Evolutionary conservation across 2,329 filamentous ascomycete species (phyloP).

Genomic region (Xylaria sp.): DNA sequence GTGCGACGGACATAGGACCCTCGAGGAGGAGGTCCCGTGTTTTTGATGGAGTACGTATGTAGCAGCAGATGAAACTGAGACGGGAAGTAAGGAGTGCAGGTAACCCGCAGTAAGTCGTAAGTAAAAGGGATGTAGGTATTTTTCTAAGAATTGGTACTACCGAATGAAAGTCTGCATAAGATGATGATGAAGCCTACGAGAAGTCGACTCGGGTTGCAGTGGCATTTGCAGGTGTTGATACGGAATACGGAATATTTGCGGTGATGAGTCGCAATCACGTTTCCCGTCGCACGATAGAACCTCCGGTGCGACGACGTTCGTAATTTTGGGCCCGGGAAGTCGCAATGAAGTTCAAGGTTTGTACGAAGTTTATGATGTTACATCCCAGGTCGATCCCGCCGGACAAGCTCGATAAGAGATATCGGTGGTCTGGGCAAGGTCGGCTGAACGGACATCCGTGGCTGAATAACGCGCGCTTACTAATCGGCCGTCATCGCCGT

Average conservation of each 20-base stretch:
- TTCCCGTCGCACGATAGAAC: too few relatives aligned
- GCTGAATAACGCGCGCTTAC: not conserved
- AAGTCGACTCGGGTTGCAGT: not conserved
- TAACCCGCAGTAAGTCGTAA: too few relatives aligned
- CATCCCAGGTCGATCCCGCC: not conserved
- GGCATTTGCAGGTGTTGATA: not conserved
- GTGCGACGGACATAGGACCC: constrained; percentile 16
- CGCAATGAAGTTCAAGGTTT: too few relatives aligned
- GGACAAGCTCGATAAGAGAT: not conserved
- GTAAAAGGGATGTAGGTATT: too few relatives aligned
- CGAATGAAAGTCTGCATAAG: not conserved
- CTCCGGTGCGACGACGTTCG: too few relatives aligned
- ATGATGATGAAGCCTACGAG: not conserved
- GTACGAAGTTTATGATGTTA: too few relatives aligned
- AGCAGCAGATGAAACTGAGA: too few relatives aligned
- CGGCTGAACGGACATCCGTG: not conserved
- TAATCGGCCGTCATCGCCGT: not conserved
- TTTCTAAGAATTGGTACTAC: not conserved
- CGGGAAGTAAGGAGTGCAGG: too few relatives aligned
- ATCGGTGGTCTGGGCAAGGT: not conserved
- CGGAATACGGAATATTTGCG: not conserved
- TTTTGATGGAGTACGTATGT: not conserved
- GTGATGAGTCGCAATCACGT: not conserved
- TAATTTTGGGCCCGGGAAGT: too few relatives aligned
- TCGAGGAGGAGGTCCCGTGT: not conserved